phyloP scores from a whole-genome alignment of 257 asterid genomes.

The Osmanthus fragrans region DNA sequence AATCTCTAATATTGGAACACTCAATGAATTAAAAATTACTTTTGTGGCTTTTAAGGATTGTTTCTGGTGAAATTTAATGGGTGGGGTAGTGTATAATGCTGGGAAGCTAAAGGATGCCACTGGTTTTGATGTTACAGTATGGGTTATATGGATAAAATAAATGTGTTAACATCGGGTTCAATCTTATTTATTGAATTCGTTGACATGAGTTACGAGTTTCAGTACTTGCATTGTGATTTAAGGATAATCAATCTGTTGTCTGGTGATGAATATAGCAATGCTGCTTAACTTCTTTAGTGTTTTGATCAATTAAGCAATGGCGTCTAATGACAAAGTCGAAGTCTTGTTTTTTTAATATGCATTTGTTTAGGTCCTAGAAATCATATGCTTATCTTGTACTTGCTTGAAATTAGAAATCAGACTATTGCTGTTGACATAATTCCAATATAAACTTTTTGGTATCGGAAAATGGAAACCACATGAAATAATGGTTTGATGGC shows the following conservation, averaged over 20 bases:
- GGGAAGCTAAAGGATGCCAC: not conserved
- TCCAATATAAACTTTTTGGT: constrained; percentile 1
- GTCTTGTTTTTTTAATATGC: not conserved
- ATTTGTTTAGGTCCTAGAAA: not conserved
- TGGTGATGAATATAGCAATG: not conserved
- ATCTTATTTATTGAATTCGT: not conserved
- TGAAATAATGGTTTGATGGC: constrained; percentile 14
- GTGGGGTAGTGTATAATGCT: constrained; percentile 5
- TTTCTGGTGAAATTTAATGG: not conserved
- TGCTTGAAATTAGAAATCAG: not conserved
- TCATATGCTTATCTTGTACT: constrained; percentile 1
- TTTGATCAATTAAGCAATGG: not conserved
- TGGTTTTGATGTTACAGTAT: not conserved
- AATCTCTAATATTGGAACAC: not conserved
- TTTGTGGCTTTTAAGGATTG: not conserved
- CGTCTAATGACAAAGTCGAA: not conserved
- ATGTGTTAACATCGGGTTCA: not conserved
- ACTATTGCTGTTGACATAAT: constrained; percentile 5
- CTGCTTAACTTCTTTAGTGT: not conserved
- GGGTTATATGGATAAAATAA: not conserved
- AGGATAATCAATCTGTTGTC: not conserved
- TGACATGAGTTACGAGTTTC: not conserved
- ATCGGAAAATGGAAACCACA: constrained; percentile 5
- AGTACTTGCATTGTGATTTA: not conserved
- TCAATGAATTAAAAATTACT: not conserved